These are phyloP conservation scores for Stemphylium lycopersici DNA, from an alignment of 2,329 filamentous ascomycete genomes.

Conservation along the genomic window DNA sequence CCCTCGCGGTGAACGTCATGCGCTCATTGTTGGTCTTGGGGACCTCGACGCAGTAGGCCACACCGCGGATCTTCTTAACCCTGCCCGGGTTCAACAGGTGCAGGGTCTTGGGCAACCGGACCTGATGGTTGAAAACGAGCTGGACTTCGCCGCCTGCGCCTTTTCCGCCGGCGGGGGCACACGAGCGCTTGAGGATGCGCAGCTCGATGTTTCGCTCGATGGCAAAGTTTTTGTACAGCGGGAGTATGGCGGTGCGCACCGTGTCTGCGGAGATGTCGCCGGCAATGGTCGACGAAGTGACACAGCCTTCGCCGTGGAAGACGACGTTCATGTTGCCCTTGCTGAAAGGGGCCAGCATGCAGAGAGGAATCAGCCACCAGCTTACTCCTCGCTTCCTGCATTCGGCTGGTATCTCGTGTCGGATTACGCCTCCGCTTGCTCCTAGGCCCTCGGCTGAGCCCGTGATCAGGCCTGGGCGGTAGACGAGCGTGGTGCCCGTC, in stretches of 20 bases:
- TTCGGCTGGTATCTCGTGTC: constrained; percentile 77
- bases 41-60: constrained; percentile 92
- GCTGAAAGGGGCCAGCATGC: constrained; percentile 88
- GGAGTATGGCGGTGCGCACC: constrained; percentile 89
- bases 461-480: constrained; percentile 89
- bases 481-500: constrained; percentile 91
- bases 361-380: constrained; percentile 90
- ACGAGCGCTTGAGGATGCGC: constrained; percentile 75
- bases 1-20: constrained; percentile 90
- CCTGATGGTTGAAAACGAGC: constrained; percentile 89
- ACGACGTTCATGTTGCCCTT: constrained; percentile 90
- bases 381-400: constrained; percentile 82
- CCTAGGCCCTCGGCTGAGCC: constrained; percentile 79
- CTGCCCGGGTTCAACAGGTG: constrained; percentile 84
- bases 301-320: constrained; percentile 88
- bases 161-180: constrained; percentile 71
- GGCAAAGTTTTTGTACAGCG: constrained; percentile 87
- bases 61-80: constrained; percentile 87
- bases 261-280: constrained; percentile 93
- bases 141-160: constrained; percentile 94
- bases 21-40: constrained; percentile 90
- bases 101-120: constrained; percentile 90
- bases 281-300: constrained; percentile 81
- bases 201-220: constrained; percentile 87
- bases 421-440: constrained; percentile 74